Percentiles rank a stretch among this genome's conserved stretches.
These are phyloP conservation scores for Xylaria sp. DNA, from an alignment of 2,329 filamentous ascomycete genomes.

Conservation along the genomic window DNA sequence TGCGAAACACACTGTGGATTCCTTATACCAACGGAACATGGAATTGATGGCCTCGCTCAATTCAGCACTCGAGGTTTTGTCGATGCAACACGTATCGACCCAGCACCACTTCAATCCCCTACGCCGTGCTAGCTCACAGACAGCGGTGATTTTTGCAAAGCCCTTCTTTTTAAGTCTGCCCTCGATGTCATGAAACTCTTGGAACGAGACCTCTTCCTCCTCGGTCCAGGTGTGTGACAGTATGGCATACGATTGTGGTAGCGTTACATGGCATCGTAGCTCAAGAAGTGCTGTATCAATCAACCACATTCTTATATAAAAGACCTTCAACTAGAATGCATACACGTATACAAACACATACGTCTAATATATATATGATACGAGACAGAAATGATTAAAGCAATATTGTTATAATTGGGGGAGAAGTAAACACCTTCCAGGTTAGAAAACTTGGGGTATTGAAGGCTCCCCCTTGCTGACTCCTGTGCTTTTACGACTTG, in stretches of 20 bases:
- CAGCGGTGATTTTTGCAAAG: constrained; percentile 9
- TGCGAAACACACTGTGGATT: constrained; percentile 24
- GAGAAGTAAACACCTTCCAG: background rate
- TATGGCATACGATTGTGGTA: constrained; percentile 20
- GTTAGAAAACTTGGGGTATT: background rate
- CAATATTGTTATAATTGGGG: background rate
- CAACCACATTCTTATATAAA: constrained; percentile 10
- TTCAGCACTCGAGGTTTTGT: constrained; percentile 30
- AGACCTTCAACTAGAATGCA: background rate
- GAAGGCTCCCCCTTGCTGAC: too few species aligned
- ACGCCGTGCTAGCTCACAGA: constrained; percentile 10
- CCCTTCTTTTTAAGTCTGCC: constrained; percentile 6
- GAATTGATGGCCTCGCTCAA: constrained; percentile 34
- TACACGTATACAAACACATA: background rate
- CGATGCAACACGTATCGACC: constrained; percentile 33
- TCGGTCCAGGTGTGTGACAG: constrained; percentile 28
- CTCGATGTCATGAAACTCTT: constrained; percentile 19
- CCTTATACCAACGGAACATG: constrained; percentile 30
- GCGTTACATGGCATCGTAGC: constrained; percentile 6
- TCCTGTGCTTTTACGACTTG: too few species aligned
- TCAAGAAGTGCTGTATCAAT: constrained; percentile 23
- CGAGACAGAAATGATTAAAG: background rate
- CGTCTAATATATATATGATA: background rate
- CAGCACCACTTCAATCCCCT: constrained; percentile 18
- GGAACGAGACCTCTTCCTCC: constrained; percentile 27